phyloP scores from a whole-genome alignment of 208 protist genomes.

The Crithidia acanthocephali region DNA sequence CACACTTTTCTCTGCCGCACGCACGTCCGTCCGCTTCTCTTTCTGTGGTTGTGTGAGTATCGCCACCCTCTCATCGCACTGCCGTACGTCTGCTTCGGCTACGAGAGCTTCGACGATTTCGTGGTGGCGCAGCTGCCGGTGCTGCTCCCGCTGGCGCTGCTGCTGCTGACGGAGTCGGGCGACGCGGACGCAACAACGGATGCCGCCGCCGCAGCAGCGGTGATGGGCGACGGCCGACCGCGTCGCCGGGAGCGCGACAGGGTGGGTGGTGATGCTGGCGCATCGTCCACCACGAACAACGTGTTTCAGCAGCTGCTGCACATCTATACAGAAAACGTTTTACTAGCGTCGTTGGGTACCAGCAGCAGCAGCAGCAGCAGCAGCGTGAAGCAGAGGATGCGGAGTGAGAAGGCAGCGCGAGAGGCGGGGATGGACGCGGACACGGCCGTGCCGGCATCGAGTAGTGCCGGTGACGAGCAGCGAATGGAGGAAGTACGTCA shows the following conservation, averaged over 20 bases:
- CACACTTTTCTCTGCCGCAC: constrained; percentile 45
- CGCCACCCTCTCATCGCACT: constrained; percentile 69
- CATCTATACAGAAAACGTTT: constrained; percentile 3
- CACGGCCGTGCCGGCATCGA: not conserved
- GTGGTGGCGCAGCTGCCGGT: constrained; percentile 28
- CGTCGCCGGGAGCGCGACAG: not conserved
- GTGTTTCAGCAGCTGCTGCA: constrained; percentile 5
- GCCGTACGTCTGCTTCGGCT: constrained; percentile 68
- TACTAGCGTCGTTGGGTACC: not conserved
- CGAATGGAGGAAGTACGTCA: constrained; percentile 10
- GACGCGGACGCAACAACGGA: constrained; percentile 1
- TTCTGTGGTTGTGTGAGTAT: constrained; percentile 70
- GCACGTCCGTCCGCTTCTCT: constrained; percentile 51
- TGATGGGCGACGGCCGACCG: not conserved
- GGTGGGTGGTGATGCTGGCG: not conserved
- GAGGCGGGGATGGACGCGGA: not conserved
- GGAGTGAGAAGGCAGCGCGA: not conserved
- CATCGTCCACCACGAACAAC: not conserved
- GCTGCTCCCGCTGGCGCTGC: constrained; percentile 52
- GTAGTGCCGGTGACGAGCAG: not conserved
- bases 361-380: not conserved
- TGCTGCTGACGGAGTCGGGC: constrained; percentile 35
- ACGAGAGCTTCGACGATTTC: constrained; percentile 35
- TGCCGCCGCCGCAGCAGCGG: too few relatives aligned
- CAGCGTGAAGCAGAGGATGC: not conserved